Evolutionary conservation across 129 eudicot species (phyloP).

Genomic region (Dittrichia graveolens): DNA sequence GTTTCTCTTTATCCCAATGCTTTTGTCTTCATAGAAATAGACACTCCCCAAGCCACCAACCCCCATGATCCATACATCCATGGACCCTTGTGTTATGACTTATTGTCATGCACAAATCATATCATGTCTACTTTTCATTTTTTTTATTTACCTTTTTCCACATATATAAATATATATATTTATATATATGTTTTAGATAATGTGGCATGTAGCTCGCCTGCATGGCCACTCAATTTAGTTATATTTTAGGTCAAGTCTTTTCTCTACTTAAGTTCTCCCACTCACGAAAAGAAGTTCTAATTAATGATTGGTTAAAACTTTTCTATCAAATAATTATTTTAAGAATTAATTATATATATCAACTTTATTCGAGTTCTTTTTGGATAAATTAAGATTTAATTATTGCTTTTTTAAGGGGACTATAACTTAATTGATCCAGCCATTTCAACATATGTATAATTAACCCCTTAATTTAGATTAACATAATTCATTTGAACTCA

Average conservation of each 20-base stretch:
- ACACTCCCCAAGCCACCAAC: slow-evolving; percentile 32
- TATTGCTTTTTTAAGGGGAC: slow-evolving; percentile 20
- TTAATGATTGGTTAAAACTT: slow-evolving; percentile 28
- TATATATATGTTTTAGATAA: slow-evolving; percentile 8
- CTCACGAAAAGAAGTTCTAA: slow-evolving; percentile 37
- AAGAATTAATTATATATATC: neutral
- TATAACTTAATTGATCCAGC: neutral
- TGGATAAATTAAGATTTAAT: neutral
- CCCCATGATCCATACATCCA: slow-evolving; percentile 29
- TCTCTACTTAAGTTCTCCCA: slow-evolving; percentile 25
- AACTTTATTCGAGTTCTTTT: slow-evolving; percentile 23
- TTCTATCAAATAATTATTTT: neutral
- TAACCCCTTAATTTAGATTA: neutral
- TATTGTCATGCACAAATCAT: slow-evolving; percentile 36
- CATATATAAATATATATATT: slow-evolving; percentile 11
- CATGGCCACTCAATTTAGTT: slow-evolving; percentile 22
- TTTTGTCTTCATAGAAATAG: slow-evolving; percentile 37
- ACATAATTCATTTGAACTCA: neutral
- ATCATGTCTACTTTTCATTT: slow-evolving; percentile 26
- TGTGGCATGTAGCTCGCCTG: slow-evolving; percentile 23
- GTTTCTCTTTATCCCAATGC: slow-evolving; percentile 42
- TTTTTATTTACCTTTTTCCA: slow-evolving; percentile 12
- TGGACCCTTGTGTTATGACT: slow-evolving; percentile 34
- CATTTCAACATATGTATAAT: neutral
- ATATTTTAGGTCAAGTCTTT: slow-evolving; percentile 23